Conservation (phyloP, 2,329 filamentous ascomycete species). For the Aspergillus aculeatinus region DNA sequence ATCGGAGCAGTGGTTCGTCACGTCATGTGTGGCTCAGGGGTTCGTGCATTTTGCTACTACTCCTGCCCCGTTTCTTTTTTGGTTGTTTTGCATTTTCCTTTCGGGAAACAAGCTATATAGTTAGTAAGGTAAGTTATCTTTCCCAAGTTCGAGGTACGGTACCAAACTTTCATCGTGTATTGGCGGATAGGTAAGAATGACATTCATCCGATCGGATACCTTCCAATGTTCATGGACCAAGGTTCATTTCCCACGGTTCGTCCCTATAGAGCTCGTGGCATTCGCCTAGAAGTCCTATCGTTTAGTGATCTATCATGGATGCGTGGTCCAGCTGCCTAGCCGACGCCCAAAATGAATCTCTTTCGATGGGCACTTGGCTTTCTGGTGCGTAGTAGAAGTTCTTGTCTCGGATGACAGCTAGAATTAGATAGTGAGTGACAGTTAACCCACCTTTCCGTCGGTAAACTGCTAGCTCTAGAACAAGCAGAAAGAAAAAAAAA, state of each 20-base stretch:
- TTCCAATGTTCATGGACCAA: background rate
- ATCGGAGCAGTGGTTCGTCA: slow-evolving; percentile 17
- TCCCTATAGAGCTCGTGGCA: background rate
- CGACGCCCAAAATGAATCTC: background rate
- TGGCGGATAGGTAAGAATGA: slow-evolving; percentile 6
- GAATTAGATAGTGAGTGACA: background rate
- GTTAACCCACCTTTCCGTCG: background rate
- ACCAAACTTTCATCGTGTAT: background rate
- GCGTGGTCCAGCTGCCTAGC: background rate
- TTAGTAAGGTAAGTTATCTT: background rate
- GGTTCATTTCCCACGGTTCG: background rate
- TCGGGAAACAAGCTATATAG: background rate
- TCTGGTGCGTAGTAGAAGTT: background rate
- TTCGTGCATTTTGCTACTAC: slow-evolving; percentile 20
- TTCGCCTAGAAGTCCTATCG: background rate
- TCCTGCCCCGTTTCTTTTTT: background rate
- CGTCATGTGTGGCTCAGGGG: slow-evolving; percentile 20
- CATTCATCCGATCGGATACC: slow-evolving; percentile 4
- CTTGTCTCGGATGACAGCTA: background rate
- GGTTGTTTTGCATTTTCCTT: background rate
- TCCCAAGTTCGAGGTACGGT: background rate
- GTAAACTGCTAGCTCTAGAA: background rate
- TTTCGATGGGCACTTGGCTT: too few species aligned
- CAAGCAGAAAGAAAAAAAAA: background rate
- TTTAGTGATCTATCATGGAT: background rate